Evolutionary conservation across 805 yeast genomes (phyloP).

Genomic region (Candida ipomoeae): DNA sequence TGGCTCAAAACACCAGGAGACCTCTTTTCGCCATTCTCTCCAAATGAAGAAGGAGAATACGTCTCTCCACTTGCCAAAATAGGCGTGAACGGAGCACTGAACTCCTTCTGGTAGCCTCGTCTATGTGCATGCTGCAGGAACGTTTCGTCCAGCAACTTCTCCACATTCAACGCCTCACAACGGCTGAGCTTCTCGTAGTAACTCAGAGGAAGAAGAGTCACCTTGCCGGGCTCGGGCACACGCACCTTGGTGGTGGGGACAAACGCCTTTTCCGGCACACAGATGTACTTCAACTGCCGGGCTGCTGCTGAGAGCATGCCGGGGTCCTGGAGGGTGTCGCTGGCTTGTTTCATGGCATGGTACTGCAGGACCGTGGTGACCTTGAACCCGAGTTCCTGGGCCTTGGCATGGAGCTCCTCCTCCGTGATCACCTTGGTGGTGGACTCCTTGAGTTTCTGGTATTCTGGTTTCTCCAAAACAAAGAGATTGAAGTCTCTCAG

Average conservation of each 20-base stretch:
- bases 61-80: constrained; percentile 11
- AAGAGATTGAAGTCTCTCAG: constrained; percentile 16
- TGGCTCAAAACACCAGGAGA: too few relatives aligned
- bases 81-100: constrained; percentile 20
- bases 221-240: constrained; percentile 50
- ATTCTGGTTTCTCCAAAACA: constrained; percentile 15
- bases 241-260: constrained; percentile 59
- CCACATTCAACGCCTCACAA: constrained; percentile 40
- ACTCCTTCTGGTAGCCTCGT: constrained; percentile 42
- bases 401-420: constrained; percentile 23
- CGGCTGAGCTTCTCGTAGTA: constrained; percentile 58
- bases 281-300: constrained; percentile 43
- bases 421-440: constrained; percentile 18
- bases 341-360: constrained; percentile 19
- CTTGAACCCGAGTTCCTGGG: constrained; percentile 39
- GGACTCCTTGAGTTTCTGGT: constrained; percentile 11
- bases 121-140: constrained; percentile 44
- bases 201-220: constrained; percentile 60
- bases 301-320: constrained; percentile 37
- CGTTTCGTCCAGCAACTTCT: constrained; percentile 42
- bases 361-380: constrained; percentile 32
- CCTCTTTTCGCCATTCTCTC: not conserved
- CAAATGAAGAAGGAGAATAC: constrained; percentile 18
- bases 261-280: constrained; percentile 56
- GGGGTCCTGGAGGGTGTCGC: constrained; percentile 15